Evolutionary conservation across 306 rosid genomes (phyloP).

Genomic region (Fragaria iinumae): DNA sequence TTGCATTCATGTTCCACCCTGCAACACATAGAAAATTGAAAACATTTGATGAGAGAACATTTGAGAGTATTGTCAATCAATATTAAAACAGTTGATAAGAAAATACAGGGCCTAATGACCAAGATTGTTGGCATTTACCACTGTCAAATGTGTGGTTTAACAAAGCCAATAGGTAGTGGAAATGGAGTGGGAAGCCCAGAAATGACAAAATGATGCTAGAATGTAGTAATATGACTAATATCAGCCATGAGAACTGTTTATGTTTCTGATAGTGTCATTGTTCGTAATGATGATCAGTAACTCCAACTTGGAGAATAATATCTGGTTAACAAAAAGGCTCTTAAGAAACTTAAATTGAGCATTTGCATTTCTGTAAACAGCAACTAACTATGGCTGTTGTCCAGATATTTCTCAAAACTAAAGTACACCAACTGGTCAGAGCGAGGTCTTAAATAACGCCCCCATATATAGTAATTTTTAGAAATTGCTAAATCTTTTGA

Average conservation of each 20-base stretch:
- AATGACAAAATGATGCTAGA: background rate
- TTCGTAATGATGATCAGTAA: background rate
- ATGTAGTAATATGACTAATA: background rate
- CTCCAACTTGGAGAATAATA: background rate
- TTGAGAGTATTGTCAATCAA: background rate
- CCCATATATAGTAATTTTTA: background rate
- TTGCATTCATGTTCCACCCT: constrained; percentile 63
- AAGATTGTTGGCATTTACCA: background rate
- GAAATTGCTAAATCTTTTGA: background rate
- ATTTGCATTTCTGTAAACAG: background rate
- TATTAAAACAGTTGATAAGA: background rate
- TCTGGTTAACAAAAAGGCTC: background rate
- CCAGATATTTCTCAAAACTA: background rate
- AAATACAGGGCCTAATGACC: background rate
- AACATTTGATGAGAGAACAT: background rate
- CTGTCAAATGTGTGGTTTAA: background rate
- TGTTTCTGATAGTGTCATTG: background rate
- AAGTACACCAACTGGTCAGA: background rate
- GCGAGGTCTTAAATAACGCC: no score
- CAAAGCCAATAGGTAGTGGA: background rate
- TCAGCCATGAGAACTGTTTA: background rate
- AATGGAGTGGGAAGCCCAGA: background rate
- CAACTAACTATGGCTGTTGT: background rate
- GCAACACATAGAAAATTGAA: constrained; percentile 20
- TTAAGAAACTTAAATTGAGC: background rate